Evolutionary conservation across 345 rosid genomes (phyloP).

Genomic region (Citrus unshiu): DNA sequence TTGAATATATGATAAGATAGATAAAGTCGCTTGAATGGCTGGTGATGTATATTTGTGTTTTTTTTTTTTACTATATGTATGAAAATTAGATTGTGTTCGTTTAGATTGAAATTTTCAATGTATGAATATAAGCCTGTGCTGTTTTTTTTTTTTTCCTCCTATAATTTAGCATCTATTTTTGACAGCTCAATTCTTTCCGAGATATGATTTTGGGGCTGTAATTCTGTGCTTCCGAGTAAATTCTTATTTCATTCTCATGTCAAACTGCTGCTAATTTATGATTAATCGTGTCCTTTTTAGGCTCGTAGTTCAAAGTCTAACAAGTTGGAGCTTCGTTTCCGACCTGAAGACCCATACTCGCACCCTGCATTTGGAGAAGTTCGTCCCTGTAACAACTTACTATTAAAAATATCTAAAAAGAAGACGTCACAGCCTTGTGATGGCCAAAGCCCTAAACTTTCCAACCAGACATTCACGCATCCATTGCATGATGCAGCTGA

Average conservation of each 20-base stretch:
- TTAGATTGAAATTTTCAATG: background rate
- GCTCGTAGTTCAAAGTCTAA: conserved; percentile 53
- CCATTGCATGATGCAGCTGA: conserved; percentile 12
- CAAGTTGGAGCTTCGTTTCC: conserved; percentile 74
- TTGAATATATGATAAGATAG: background rate
- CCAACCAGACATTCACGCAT: background rate
- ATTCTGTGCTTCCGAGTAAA: background rate
- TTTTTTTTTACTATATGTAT: background rate
- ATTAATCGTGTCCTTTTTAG: conserved; percentile 25
- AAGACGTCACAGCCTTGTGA: conserved; percentile 8
- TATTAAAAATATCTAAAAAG: conserved; percentile 55
- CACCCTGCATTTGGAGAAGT: conserved; percentile 76
- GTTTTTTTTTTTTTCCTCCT: background rate
- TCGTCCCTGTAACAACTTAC: conserved; percentile 46
- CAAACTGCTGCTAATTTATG: conserved; percentile 3
- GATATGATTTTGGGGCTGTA: background rate
- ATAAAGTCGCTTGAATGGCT: background rate
- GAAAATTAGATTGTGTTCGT: background rate
- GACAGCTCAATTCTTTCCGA: background rate
- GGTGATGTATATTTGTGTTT: no score
- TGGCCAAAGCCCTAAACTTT: conserved; percentile 21
- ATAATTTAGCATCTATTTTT: background rate
- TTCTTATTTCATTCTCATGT: background rate
- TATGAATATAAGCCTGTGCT: background rate
- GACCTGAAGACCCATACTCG: conserved; percentile 88